Evolutionary conservation across 2,329 filamentous ascomycete genomes (phyloP), one percentile per base, ranked within the genome.

Genomic region (Sclerotinia trifoliorum): DNA sequence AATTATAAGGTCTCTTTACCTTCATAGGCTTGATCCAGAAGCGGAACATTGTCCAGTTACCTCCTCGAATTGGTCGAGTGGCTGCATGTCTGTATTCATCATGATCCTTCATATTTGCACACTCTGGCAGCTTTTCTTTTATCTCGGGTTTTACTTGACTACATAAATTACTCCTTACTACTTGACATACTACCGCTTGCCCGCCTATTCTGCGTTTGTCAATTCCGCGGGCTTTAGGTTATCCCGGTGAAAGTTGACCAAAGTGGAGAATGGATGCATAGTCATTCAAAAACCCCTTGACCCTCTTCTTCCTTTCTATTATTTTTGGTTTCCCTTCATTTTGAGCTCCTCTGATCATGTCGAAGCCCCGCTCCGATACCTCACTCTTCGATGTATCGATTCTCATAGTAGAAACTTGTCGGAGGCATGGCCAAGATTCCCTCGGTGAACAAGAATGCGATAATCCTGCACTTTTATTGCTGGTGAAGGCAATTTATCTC

Each of bases 101-200:
- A 24, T n/a, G 21, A n/a, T 15, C n/a, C 13, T n/a, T 57, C 10
- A 8, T 42, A 17, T 42, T 26, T 1, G n/a, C 26, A 42, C 2
- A 57, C 13, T 26, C 19, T 10, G 11, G n/a, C 35, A 6, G 21
- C 15, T 57, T 24, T 24, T 39, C 1, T 17, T 48, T 7, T 39
- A 6, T 24, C 39, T 57, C 32, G 2, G n/a, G 32, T 21, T 39
- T 15, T 5, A 1, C 10, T 13, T 39, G 32, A 24, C 1, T 17
- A 57, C 0, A n/a, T 15, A 13, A 0, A 10, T 39, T 4, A 24
- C 5, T 39, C 6, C 21, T n/a, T 39, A 2, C 24, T 15, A 8
- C 15, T 24, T 39, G 13, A 5, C 1, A 8, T 17, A 17, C 32
- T 24, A n/a, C 24, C 29, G 39, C 32, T 39, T 3, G 32, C 1